A percentile compares a stretch with the other conserved stretches of the same genome.
Conservation (phyloP, 2,329 filamentous ascomycete species). For the Drechslera avenae region DNA sequence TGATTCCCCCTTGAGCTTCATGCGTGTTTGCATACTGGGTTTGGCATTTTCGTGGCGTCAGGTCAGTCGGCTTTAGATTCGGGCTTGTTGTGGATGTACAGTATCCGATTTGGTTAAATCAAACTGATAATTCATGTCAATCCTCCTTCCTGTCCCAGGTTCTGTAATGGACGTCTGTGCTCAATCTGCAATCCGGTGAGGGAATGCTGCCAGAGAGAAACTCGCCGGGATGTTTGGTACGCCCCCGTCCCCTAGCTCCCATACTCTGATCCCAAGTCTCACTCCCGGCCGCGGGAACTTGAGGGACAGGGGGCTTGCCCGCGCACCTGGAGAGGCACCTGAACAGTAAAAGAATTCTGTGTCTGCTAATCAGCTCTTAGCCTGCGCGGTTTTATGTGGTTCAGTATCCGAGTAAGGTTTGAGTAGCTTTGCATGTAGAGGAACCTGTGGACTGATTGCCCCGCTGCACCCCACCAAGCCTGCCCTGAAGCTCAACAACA, state of each 20-base stretch:
- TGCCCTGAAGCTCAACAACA: constrained; percentile 26
- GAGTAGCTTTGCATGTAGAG: constrained; percentile 15
- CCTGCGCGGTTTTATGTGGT: constrained; percentile 30
- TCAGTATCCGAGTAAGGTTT: constrained; percentile 23
- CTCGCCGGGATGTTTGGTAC: neutral
- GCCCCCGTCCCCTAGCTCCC: constrained; percentile 1
- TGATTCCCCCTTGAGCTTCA: constrained; percentile 24
- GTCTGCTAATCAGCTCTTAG: constrained; percentile 17
- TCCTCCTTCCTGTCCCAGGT: neutral
- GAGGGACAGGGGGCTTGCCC: constrained; percentile 16
- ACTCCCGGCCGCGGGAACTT: constrained; percentile 37
- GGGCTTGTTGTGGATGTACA: constrained; percentile 6
- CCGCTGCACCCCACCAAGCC: constrained; percentile 28
- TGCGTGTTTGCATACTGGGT: constrained; percentile 28
- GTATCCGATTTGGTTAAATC: constrained; percentile 7
- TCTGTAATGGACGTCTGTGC: neutral
- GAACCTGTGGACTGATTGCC: constrained; percentile 18
- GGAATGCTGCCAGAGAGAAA: neutral
- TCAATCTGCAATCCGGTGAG: neutral
- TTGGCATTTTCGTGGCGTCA: constrained; percentile 25
- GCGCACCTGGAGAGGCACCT: neutral
- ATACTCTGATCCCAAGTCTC: neutral
- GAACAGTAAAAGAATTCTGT: constrained; percentile 6
- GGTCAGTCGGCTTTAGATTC: constrained; percentile 13
- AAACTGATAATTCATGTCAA: neutral